phyloP scores from a whole-genome alignment of 257 asterid genomes.

The Petrea volubilis region DNA sequence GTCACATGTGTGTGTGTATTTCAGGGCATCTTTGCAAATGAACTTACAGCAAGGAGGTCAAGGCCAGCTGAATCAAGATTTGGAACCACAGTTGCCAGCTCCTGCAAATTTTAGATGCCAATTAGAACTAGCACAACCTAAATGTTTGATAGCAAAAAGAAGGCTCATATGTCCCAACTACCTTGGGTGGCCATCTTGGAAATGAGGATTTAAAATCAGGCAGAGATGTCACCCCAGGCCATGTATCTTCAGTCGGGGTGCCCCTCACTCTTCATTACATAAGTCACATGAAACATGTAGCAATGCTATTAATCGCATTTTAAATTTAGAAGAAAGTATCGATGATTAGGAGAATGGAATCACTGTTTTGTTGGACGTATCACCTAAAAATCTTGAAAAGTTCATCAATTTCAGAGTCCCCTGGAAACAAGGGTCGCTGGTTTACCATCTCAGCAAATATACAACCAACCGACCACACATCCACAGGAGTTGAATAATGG shows the following conservation, averaged over 20 bases:
- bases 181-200: constrained; percentile 89
- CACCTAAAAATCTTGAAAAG: constrained; percentile 88
- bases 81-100: constrained; percentile 72
- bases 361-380: constrained; percentile 22
- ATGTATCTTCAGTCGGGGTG: constrained; percentile 91
- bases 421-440: constrained; percentile 79
- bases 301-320: background rate
- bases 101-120: constrained; percentile 49
- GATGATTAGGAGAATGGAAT: constrained; percentile 1
- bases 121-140: background rate
- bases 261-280: constrained; percentile 68
- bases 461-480: constrained; percentile 97
- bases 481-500: constrained; percentile 96
- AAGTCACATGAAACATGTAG: constrained; percentile 23
- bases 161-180: constrained; percentile 21
- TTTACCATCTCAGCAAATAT: constrained; percentile 98
- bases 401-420: constrained; percentile 96
- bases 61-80: constrained; percentile 74
- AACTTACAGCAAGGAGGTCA: constrained; percentile 87
- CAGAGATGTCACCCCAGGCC: constrained; percentile 96
- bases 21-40: too few relatives aligned
- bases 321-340: background rate
- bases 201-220: constrained; percentile 89
- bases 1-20: background rate
- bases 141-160: background rate